These are phyloP conservation scores for Porcisia hertigi DNA, from an alignment of 208 protist genomes.

Conservation along the genomic window DNA sequence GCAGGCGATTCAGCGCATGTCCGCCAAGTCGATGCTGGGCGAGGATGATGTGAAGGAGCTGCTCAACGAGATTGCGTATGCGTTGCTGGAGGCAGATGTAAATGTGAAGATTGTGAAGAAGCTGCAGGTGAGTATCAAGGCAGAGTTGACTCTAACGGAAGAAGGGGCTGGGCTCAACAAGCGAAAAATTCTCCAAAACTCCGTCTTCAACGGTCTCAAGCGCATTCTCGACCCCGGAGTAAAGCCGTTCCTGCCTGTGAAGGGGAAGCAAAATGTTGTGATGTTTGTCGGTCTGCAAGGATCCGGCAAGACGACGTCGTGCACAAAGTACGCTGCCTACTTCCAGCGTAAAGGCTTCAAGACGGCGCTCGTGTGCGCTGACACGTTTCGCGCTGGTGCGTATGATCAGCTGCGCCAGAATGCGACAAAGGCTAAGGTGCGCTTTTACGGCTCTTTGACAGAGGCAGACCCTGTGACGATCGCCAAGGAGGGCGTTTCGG, in stretches of 20 bases:
- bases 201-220: conserved; percentile 96
- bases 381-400: conserved; percentile 98
- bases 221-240: conserved; percentile 97
- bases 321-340: conserved; percentile 97
- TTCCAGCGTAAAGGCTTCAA: conserved; percentile 97
- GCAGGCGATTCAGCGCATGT: conserved; percentile 92
- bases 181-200: conserved; percentile 95
- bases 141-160: conserved; percentile 91
- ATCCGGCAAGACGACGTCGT: conserved; percentile 98
- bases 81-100: conserved; percentile 97
- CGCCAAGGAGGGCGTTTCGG: conserved; percentile 95
- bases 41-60: conserved; percentile 95
- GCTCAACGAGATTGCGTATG: conserved; percentile 95
- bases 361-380: conserved; percentile 97
- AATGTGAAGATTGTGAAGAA: conserved; percentile 94
- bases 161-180: conserved; percentile 96
- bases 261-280: conserved; percentile 97
- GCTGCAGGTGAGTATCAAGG: conserved; percentile 93
- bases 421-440: conserved; percentile 98
- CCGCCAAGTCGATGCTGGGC: conserved; percentile 91
- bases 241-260: conserved; percentile 94
- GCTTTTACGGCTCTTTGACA: conserved; percentile 97
- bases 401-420: conserved; percentile 99
- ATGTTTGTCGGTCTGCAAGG: conserved; percentile 99
- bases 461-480: conserved; percentile 97